Base-by-base conservation (phyloP, 495 filamentous ascomycete species). In the Penicillium antarcticum region DNA sequence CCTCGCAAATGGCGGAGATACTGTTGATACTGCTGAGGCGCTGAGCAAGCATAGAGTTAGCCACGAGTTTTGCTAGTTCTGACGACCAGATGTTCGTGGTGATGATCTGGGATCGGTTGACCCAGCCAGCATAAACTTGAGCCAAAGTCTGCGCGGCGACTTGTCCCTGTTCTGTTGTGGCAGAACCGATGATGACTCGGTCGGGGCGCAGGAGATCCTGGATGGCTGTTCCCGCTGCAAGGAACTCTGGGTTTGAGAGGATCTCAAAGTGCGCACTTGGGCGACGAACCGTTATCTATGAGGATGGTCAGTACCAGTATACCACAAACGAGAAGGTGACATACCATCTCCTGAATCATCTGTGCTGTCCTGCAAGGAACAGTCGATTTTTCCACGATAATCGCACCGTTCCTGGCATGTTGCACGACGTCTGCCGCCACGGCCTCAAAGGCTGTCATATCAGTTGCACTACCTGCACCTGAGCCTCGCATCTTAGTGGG, bases 11-110 rank as follows among this genome's bases (percentile, higher is more conserved):
- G 11, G 87, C 85, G 14, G 78, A 84, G 34, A 91, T 78, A 10
- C 87, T 81, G 66, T 91, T 92, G 61, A 92, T 87, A 63, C 82
- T 88, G 65, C 84, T 88, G 49, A 92, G 86, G 17, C 88, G 80
- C 60, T 92, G 88, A 4, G 88, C 88, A 16, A 92, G 72, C 74
- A 92, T 81, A 1, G 87, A 82, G 58, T 92, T 92, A 7, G 88
- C 86, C 1, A 85, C 86, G 2, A 92, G 73, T 63, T 91, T 92
- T 3, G 86, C 72, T 8, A 92, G 68, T 66, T 92, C 88, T 0
- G 86, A 86, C 7, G 87, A 89, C 80, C 86, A 91, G 3, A 84
- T 66, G 62, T 89, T 88, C 61, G 85, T 83, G 1, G 79, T 87
- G 17, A 89, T 70, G 51, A 92, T 88, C 10, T 77, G 75, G 1